Evolutionary conservation across 148 eudicot species (phyloP), one percentile per base, ranked within the genome.

Genomic region (Silene latifolia): DNA sequence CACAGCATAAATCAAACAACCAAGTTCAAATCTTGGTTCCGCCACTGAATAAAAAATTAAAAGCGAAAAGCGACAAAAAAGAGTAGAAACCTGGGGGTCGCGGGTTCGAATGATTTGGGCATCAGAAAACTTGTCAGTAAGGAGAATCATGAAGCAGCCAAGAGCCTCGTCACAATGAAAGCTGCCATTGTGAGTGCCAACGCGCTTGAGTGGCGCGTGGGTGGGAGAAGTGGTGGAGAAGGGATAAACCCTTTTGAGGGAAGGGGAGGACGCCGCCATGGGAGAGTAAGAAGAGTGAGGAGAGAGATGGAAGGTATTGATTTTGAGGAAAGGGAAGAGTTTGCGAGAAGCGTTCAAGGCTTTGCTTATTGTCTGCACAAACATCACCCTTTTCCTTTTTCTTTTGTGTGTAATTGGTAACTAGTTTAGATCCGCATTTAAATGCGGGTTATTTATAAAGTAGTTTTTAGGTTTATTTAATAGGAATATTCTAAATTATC

Each of bases 161-260:
- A 93, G 88, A 23, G 98, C 98, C 76, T 93, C 98, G 47, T 93
- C 98, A 69, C 96, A 93, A 80, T 93, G 98, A 77, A 93, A 93
- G 85, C 93, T 90, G 0, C 96, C 98, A 44, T 93, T 86, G 85
- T 93, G 98, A 32, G 98, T 90, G 42, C 93, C 98, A 7, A 92
- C 85, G 21, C 90, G 87, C 85, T 85, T 85, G 0, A 56, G 62
- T 5, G 82, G 76, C 59, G 81, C 25, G 80, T 62, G 58, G 25
- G 71, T 20, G 17, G 86, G 77, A 17, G 85, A 83, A 8, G 51
- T 68, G 14, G 88, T 68, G 53, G 88, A 80, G 84, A 72, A 81
- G 57, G 85, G 24, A 57, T 80, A 80, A 77, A 86, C 86, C 80
- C 85, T 77, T 54, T 77, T 72, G 42, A 76, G 77, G 2, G 80